Percentiles rank a stretch among this genome's conserved stretches.
Evolutionary conservation across 495 filamentous ascomycete species (phyloP).

Genomic region (Penicillium parvum): DNA sequence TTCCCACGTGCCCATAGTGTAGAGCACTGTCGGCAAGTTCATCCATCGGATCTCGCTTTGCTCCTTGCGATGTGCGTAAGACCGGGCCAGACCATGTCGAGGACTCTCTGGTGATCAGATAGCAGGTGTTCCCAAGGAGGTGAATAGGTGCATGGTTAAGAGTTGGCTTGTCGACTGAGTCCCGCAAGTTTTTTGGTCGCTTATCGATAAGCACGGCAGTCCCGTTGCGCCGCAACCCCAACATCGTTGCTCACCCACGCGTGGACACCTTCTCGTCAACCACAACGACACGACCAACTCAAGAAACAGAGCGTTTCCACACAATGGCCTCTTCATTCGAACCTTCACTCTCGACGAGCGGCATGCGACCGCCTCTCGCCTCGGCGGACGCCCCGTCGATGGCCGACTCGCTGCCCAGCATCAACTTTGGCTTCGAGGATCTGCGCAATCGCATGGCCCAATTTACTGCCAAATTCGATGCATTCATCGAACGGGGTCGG

Average conservation of each 20-base stretch:
- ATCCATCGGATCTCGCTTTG: constrained; percentile 57
- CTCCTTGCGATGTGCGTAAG: constrained; percentile 28
- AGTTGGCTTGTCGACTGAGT: not conserved
- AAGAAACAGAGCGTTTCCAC: not conserved
- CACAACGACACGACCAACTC: not conserved
- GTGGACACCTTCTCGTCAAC: constrained; percentile 1
- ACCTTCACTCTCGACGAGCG: constrained; percentile 68
- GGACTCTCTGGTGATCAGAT: not conserved
- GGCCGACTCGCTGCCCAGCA: constrained; percentile 79
- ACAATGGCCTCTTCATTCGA: constrained; percentile 59
- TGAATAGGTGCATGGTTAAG: not conserved
- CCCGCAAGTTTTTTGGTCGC: constrained; percentile 14
- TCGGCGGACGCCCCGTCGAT: constrained; percentile 56
- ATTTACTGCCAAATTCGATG: constrained; percentile 88
- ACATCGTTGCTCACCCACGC: constrained; percentile 12
- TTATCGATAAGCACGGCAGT: constrained; percentile 21
- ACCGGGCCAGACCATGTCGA: constrained; percentile 37
- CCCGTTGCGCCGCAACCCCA: constrained; percentile 34
- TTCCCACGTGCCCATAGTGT: constrained; percentile 63
- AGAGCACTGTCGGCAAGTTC: constrained; percentile 50
- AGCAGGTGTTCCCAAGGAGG: not conserved
- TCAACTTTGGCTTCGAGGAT: constrained; percentile 96
- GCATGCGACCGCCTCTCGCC: constrained; percentile 63
- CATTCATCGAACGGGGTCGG: constrained; percentile 85
- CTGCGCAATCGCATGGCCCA: constrained; percentile 90